Conservation (phyloP, 169 alveolate genomes). For the Babesia gibsoni region DNA sequence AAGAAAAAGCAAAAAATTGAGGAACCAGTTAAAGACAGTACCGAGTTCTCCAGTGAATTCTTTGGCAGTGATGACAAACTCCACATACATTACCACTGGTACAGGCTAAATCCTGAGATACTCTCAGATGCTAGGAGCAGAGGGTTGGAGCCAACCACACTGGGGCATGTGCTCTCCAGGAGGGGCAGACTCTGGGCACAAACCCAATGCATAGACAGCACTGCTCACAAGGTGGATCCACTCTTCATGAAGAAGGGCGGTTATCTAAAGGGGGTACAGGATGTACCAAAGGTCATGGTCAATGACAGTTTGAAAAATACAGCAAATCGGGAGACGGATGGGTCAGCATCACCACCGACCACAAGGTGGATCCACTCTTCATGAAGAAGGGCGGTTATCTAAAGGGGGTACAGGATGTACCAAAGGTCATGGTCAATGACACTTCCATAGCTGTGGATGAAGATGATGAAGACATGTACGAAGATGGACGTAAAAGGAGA, state of each 20-base stretch:
- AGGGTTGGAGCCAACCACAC: constrained; percentile 58
- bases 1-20: background rate
- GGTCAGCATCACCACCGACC: constrained; percentile 31
- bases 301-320: constrained; percentile 70
- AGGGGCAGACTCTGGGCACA: constrained; percentile 70
- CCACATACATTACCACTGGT: constrained; percentile 12
- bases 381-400: background rate
- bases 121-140: constrained; percentile 17
- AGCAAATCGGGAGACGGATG: constrained; percentile 74
- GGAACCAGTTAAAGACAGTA: background rate
- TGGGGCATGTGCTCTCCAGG: constrained; percentile 66
- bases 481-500: background rate
- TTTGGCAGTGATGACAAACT: constrained; percentile 2
- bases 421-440: background rate
- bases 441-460: background rate
- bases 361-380: constrained; percentile 12
- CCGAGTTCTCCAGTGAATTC: background rate
- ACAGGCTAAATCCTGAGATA: background rate
- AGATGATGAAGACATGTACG: background rate
- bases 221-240: constrained; percentile 49
- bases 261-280: constrained; percentile 32
- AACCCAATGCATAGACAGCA: constrained; percentile 59
- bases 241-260: background rate
- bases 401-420: background rate
- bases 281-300: constrained; percentile 48